phyloP scores from a whole-genome alignment of 768 basidiomycete genomes.

The Dictyophora rubrovolvata region DNA sequence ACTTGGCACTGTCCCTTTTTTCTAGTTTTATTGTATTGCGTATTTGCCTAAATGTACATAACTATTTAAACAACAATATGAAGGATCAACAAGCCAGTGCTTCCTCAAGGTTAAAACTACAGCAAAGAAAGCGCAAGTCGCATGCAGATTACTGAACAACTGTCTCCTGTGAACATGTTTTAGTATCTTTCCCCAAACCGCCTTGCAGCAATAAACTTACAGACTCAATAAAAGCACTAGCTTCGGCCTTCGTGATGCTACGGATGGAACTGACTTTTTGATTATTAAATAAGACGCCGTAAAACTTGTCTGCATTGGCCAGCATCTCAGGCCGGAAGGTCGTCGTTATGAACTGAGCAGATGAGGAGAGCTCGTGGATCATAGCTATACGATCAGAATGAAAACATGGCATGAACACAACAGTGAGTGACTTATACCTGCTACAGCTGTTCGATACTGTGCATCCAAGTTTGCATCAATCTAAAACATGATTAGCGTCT shows the following conservation, averaged over 20 bases:
- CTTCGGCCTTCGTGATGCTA: conserved; percentile 80
- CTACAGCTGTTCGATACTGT: conserved; percentile 94
- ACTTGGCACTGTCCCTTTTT: too few species aligned
- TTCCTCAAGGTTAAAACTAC: not conserved
- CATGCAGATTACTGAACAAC: not conserved
- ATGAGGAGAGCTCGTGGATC: conserved; percentile 83
- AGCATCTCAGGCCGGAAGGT: conserved; percentile 98
- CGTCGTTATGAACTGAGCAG: conserved; percentile 95
- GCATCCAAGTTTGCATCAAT: conserved; percentile 98
- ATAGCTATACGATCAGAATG: conserved; percentile 42
- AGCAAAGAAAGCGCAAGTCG: not conserved
- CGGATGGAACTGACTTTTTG: conserved; percentile 90
- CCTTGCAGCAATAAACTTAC: not conserved
- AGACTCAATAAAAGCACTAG: conserved; percentile 83
- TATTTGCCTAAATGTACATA: not conserved
- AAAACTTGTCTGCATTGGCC: conserved; percentile 91
- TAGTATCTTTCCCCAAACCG: not conserved
- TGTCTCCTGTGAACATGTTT: not conserved
- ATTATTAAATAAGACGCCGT: conserved; percentile 92
- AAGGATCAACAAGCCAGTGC: not conserved
- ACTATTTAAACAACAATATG: not conserved
- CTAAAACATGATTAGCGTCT: conserved; percentile 23
- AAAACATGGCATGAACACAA: not conserved
- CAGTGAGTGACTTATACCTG: conserved; percentile 45
- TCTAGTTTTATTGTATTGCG: not conserved